Evolutionary conservation across 306 rosid genomes (phyloP).

Genomic region (Fragaria vesca): DNA sequence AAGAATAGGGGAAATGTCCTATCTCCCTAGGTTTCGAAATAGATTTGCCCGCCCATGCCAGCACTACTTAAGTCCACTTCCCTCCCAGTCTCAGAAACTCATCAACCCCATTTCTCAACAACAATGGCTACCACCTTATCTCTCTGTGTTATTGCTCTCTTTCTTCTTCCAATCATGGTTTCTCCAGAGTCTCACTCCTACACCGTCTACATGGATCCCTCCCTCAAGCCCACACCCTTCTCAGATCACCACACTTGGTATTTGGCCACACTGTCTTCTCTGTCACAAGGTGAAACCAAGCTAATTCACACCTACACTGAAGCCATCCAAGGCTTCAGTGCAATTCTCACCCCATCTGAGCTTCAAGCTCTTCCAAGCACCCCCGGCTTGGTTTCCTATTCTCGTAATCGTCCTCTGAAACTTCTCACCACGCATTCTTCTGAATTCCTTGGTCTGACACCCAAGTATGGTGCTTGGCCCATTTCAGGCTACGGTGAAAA

Average conservation of each 20-base stretch:
- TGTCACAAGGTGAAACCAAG: conserved; percentile 6
- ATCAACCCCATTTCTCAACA: background rate
- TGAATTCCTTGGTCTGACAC: conserved; percentile 10
- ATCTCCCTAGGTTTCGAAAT: background rate
- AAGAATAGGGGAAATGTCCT: background rate
- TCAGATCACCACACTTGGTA: conserved; percentile 19
- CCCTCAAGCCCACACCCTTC: conserved; percentile 23
- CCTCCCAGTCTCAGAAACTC: no score
- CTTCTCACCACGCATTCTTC: conserved; percentile 18
- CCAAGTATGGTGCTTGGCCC: conserved; percentile 18
- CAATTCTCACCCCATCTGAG: conserved; percentile 14
- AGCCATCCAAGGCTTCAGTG: conserved; percentile 26
- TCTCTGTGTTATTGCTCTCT: background rate
- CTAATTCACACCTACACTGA: conserved; percentile 16
- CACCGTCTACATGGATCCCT: conserved; percentile 18
- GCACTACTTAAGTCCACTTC: background rate
- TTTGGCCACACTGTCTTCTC: conserved; percentile 11
- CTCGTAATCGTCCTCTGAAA: background rate
- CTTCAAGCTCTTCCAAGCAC: conserved; percentile 6
- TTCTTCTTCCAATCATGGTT: conserved; percentile 1
- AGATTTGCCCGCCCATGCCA: background rate
- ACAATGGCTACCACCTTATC: conserved; percentile 15
- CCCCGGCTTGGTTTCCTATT: conserved; percentile 11
- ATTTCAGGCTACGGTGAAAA: conserved; percentile 11
- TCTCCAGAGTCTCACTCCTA: conserved; percentile 11